Conservation (phyloP, 2,329 filamentous ascomycete genomes). For the Fusarium tanahbumbuense region DNA sequence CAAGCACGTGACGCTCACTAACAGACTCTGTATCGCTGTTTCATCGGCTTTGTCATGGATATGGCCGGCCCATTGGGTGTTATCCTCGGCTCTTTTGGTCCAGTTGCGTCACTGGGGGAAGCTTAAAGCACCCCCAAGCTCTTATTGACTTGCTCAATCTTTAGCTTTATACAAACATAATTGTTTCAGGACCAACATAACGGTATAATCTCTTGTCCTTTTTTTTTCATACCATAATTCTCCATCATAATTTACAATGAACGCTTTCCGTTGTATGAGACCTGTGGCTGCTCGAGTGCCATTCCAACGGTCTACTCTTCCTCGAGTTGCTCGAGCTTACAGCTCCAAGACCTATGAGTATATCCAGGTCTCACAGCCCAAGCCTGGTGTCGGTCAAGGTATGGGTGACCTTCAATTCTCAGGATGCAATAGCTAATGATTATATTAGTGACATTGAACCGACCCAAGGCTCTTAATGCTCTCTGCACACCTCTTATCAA, state of each 20-base stretch:
- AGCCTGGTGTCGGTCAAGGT: conserved; percentile 93
- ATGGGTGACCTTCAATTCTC: conserved; percentile 43
- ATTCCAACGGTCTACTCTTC: conserved; percentile 68
- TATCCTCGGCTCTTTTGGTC: conserved; percentile 46
- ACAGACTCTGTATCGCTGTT: background rate
- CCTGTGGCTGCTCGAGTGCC: conserved; percentile 62
- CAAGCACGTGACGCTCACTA: conserved; percentile 34
- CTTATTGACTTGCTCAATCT: conserved; percentile 16
- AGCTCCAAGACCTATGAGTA: conserved; percentile 76
- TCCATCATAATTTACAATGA: conserved; percentile 54
- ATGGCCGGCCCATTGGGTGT: conserved; percentile 23
- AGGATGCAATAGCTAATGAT: background rate
- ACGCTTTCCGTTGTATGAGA: conserved; percentile 67
- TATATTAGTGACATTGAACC: conserved; percentile 83
- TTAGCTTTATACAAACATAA: conserved; percentile 14
- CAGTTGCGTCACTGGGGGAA: conserved; percentile 45
- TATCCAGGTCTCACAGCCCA: conserved; percentile 83
- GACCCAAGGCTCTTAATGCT: conserved; percentile 95
- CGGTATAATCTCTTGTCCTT: background rate
- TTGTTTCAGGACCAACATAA: conserved; percentile 3
- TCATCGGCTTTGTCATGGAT: conserved; percentile 40
- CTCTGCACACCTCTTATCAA: conserved; percentile 89
- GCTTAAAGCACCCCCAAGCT: conserved; percentile 36
- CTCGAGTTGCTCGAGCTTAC: conserved; percentile 65
- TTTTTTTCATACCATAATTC: background rate